A percentile compares a stretch with the other conserved stretches of the same genome.
These are phyloP conservation scores for Coniophora puteana DNA, from an alignment of 1,284 basidiomycete genomes.

Conservation along the genomic window DNA sequence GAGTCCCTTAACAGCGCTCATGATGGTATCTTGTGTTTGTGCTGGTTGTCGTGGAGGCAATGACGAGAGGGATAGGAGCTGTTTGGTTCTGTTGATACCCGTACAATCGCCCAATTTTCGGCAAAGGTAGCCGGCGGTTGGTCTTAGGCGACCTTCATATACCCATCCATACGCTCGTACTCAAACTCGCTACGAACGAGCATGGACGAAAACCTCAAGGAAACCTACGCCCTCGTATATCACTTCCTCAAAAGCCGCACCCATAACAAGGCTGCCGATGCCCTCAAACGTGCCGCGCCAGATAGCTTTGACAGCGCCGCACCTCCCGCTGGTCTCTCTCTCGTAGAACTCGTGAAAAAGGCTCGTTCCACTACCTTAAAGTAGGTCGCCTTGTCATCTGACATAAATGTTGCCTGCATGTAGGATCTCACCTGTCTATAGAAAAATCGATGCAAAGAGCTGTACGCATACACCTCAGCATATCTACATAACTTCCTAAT, in stretches of 20 bases:
- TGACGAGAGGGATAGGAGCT: neutral
- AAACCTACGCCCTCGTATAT: constrained; percentile 69
- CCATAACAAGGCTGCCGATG: constrained; percentile 62
- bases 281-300: constrained; percentile 63
- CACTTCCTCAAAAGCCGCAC: constrained; percentile 62
- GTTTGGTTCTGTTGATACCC: neutral
- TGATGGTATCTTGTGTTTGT: constrained; percentile 32
- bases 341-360: too few species aligned
- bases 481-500: too few species aligned
- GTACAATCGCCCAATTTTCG: constrained; percentile 3
- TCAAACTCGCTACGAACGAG: neutral
- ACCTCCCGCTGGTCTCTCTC: too few species aligned
- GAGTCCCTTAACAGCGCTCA: constrained; percentile 77
- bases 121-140: too few species aligned
- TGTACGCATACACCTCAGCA: too few species aligned
- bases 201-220: too few species aligned
- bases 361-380: too few species aligned
- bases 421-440: too few species aligned
- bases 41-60: constrained; percentile 3
- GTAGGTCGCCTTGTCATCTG: too few species aligned
- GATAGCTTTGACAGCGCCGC: constrained; percentile 48
- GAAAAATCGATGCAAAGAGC: too few species aligned
- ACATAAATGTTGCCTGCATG: too few species aligned
- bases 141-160: too few species aligned
- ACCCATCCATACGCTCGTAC: neutral